Evolutionary conservation across 192 early-diverging fungal species (phyloP).

Genomic region (Coemansia sp.): DNA sequence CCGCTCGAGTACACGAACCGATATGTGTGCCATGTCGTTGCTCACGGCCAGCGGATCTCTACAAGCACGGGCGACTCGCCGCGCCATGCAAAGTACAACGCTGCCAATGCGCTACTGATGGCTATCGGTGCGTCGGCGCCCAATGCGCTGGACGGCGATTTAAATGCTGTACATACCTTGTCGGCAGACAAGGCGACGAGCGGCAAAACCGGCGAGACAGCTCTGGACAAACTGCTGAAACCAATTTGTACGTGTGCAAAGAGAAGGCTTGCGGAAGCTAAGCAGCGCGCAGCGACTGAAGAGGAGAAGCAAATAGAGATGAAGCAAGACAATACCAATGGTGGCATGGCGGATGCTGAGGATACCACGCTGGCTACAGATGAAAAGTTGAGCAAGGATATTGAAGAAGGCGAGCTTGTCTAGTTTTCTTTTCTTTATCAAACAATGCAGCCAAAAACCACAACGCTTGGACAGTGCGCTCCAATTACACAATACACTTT

Average conservation of each 20-base stretch:
- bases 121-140: conserved; percentile 41
- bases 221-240: conserved; percentile 37
- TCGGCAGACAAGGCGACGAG: not conserved
- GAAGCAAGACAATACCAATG: not conserved
- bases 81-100: conserved; percentile 44
- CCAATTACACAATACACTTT: too few species aligned
- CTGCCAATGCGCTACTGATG: conserved; percentile 20
- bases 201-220: not conserved
- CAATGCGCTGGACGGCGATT: conserved; percentile 39
- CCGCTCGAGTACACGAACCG: conserved; percentile 36
- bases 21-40: conserved; percentile 33
- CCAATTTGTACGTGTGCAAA: conserved; percentile 42
- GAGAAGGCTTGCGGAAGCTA: conserved; percentile 16
- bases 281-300: conserved; percentile 9
- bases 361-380: not conserved
- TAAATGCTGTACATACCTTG: conserved; percentile 14
- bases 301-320: not conserved
- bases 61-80: conserved; percentile 36
- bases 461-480: too few species aligned
- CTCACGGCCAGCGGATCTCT: conserved; percentile 20
- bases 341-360: not conserved
- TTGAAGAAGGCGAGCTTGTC: conserved; percentile 12
- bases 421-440: not conserved
- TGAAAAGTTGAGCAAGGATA: conserved; percentile 3
- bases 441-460: too few species aligned